These are phyloP conservation scores for Anaeromyces robustus DNA, from an alignment of 192 early-diverging fungal species.

Conservation along the genomic window DNA sequence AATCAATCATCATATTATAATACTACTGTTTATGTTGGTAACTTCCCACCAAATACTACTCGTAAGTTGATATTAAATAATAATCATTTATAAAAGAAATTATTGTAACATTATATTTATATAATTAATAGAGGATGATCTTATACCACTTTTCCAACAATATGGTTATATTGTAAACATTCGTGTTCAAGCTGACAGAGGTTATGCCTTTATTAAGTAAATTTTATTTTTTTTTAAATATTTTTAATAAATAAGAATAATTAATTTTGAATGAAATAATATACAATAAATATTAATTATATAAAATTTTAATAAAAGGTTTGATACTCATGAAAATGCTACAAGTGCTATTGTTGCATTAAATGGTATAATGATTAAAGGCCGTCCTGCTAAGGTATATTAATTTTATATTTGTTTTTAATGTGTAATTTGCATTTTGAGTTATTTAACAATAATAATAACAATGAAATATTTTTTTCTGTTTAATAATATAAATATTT, in stretches of 20 bases:
- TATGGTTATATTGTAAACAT: slow-evolving; percentile 67
- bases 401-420: neutral
- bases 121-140: slow-evolving; percentile 35
- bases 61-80: slow-evolving; percentile 19
- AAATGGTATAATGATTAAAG: slow-evolving; percentile 54
- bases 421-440: no score
- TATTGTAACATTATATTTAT: no score
- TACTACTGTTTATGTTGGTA: slow-evolving; percentile 81
- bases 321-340: slow-evolving; percentile 81
- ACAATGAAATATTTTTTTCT: no score
- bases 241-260: no score
- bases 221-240: no score
- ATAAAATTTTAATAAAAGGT: slow-evolving; percentile 12
- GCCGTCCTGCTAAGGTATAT: slow-evolving; percentile 54
- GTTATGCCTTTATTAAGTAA: slow-evolving; percentile 78
- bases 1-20: slow-evolving; percentile 65
- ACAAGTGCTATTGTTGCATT: slow-evolving; percentile 73
- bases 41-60: slow-evolving; percentile 61
- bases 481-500: no score
- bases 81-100: neutral
- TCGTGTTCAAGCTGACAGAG: slow-evolving; percentile 75
- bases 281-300: neutral
- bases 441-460: no score
- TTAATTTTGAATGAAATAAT: no score
- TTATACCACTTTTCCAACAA: slow-evolving; percentile 53